These are phyloP conservation scores for Aspergillus sp. DNA, from an alignment of 2,329 filamentous ascomycete genomes.

Conservation along the genomic window DNA sequence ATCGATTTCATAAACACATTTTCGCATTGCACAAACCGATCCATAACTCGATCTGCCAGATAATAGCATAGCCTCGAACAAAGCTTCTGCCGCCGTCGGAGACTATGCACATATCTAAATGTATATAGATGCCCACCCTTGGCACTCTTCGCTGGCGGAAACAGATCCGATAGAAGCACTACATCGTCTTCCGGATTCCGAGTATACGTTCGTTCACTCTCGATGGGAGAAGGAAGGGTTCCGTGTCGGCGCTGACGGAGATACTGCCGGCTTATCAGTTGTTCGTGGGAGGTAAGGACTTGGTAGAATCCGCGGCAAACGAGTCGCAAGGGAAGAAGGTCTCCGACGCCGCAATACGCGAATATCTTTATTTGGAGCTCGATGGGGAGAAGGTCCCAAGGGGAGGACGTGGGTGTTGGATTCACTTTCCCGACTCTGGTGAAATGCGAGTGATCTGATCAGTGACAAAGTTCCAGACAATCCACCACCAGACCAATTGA, in stretches of 20 bases:
- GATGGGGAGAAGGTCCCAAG: constrained; percentile 35
- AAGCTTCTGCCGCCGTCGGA: constrained; percentile 32
- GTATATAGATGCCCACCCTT: constrained; percentile 34
- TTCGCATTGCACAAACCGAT: constrained; percentile 30
- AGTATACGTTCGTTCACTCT: constrained; percentile 30
- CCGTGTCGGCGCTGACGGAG: constrained; percentile 37
- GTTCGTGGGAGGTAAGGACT: constrained; percentile 32
- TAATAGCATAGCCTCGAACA: constrained; percentile 36
- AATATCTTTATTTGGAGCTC: constrained; percentile 39
- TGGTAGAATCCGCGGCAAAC: constrained; percentile 34
- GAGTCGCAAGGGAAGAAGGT: constrained; percentile 31
- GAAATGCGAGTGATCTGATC: constrained; percentile 2
- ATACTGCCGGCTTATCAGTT: constrained; percentile 36
- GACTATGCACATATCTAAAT: constrained; percentile 33
- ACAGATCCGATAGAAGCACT: constrained; percentile 38
- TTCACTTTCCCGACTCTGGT: constrained; percentile 16
- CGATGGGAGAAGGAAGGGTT: constrained; percentile 34
- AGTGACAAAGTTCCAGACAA: constrained; percentile 1
- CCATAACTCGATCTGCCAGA: constrained; percentile 36
- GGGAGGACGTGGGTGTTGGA: constrained; percentile 23
- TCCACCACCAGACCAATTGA: background rate
- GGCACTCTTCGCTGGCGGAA: constrained; percentile 31
- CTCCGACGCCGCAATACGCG: constrained; percentile 31
- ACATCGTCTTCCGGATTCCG: constrained; percentile 38
- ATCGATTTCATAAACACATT: constrained; percentile 23